Percentiles rank a stretch among this genome's conserved stretches.
Evolutionary conservation across 2,329 filamentous ascomycete genomes (phyloP).

Genomic region (Botrytis squamosa): DNA sequence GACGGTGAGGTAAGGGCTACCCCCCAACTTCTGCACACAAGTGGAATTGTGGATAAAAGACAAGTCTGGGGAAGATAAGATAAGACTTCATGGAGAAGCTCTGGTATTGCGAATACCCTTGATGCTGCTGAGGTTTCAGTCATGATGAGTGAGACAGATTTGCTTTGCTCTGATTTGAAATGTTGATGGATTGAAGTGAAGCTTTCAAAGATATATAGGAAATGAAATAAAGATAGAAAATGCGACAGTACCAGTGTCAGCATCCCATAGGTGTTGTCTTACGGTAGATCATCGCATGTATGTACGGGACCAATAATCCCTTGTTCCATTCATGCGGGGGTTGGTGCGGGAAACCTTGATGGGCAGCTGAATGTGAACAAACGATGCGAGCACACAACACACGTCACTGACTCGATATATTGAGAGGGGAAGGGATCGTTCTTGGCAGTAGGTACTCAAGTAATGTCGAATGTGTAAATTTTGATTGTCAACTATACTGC

Average conservation of each 20-base stretch:
- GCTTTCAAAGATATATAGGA: background rate
- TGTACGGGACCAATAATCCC: background rate
- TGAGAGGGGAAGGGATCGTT: background rate
- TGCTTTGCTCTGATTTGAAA: background rate
- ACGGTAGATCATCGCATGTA: background rate
- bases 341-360: conserved; percentile 12
- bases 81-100: conserved; percentile 16
- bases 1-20: conserved; percentile 12
- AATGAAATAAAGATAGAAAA: background rate
- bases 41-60: background rate
- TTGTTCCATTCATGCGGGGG: background rate
- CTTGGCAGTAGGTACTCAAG: background rate
- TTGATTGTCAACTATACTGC: background rate
- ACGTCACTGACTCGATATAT: background rate
- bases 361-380: background rate
- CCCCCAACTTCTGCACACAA: conserved; percentile 13
- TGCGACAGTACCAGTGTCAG: background rate
- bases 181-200: background rate
- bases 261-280: background rate
- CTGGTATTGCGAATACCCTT: conserved; percentile 13
- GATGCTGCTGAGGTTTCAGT: conserved; percentile 2
- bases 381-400: background rate
- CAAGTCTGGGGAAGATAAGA: conserved; percentile 19
- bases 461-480: background rate
- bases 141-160: background rate